Evolutionary conservation across 208 protist species (phyloP), one percentile per base, ranked within the genome.

Genomic region (Endotrypanum monterogeii): DNA sequence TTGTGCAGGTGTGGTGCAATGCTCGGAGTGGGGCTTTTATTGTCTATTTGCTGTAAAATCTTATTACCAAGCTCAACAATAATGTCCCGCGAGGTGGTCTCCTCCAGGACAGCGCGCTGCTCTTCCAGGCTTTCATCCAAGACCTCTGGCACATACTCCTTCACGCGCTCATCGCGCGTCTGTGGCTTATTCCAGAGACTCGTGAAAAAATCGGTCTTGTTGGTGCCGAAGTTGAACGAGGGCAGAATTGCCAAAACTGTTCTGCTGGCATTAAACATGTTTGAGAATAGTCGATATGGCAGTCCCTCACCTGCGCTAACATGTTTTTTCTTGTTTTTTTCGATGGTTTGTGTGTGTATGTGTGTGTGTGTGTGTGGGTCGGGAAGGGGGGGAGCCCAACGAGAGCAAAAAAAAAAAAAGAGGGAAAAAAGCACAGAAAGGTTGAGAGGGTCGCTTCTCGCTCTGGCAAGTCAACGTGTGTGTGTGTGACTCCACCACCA

Each of bases 91-190:
- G 92, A 89, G 14, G 84, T 96, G 67, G 83, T 89, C 71, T 95
- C 92, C 68, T 86, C 71, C 39, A 94, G 79, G 48, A 96, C 90
- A 2, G 84, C 85, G n/a, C 88, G 86, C 82, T 96, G 90, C 62
- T 92, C 90, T 56, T 71, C 75, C 14, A 96, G 61, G 74, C 90
- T 94, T 68, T 96, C 90, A 67, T 94, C 90, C 32, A 96, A 74
- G 20, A 96, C 89, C 57, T 96, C 89, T 3, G 92, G 92, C 32
- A 96, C 83, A 74, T 96, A 96, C 73, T 93, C 88, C 76, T 96
- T 96, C 46, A 96, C 78, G 0, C 87, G 82, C 55, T 94, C 89
- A 80, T 96, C 92, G 3, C 88, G 83, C 20, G 92, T 95, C 39
- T 92, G 81, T 1, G 92, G 92, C 50, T 96, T 96, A 63, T 84